Percentiles rank a stretch among this genome's conserved stretches.
These are phyloP conservation scores for Termitomyces sp. DNA, from an alignment of 768 basidiomycete genomes.

Conservation along the genomic window DNA sequence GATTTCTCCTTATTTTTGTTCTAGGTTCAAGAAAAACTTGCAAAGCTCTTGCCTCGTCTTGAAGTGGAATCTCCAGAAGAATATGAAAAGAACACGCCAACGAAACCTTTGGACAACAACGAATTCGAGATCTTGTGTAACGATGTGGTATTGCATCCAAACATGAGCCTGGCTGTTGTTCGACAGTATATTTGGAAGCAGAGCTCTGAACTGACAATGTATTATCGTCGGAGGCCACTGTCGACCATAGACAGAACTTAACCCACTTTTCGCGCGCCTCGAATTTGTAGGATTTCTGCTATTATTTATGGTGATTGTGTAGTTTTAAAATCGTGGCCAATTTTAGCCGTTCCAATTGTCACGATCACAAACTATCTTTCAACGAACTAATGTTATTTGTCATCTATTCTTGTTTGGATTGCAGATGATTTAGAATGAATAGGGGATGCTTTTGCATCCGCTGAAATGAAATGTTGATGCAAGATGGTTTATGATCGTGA, in stretches of 20 bases:
- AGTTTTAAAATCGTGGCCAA: not conserved
- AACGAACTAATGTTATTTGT: no score
- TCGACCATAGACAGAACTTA: not conserved
- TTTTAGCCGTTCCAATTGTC: not conserved
- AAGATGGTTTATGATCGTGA: not conserved
- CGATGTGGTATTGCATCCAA: conserved; percentile 72
- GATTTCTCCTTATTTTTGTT: not conserved
- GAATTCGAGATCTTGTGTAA: conserved; percentile 87
- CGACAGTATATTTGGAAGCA: conserved; percentile 89
- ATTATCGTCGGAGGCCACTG: conserved; percentile 55
- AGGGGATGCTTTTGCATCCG: not conserved
- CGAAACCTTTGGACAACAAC: conserved; percentile 48
- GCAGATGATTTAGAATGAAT: not conserved
- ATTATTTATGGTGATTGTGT: conserved; percentile 1
- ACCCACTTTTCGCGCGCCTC: not conserved
- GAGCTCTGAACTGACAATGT: conserved; percentile 64
- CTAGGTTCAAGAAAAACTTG: conserved; percentile 82
- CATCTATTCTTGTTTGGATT: conserved; percentile 7
- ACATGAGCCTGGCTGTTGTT: conserved; percentile 88
- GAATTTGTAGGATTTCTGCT: not conserved
- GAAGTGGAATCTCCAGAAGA: conserved; percentile 1
- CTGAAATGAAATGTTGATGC: not conserved
- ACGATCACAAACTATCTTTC: not conserved
- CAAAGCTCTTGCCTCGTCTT: conserved; percentile 31
- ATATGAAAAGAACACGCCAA: conserved; percentile 15